Evolutionary conservation across 371 early-diverging fungal species (phyloP).

Genomic region (Mucor lusitanicus): DNA sequence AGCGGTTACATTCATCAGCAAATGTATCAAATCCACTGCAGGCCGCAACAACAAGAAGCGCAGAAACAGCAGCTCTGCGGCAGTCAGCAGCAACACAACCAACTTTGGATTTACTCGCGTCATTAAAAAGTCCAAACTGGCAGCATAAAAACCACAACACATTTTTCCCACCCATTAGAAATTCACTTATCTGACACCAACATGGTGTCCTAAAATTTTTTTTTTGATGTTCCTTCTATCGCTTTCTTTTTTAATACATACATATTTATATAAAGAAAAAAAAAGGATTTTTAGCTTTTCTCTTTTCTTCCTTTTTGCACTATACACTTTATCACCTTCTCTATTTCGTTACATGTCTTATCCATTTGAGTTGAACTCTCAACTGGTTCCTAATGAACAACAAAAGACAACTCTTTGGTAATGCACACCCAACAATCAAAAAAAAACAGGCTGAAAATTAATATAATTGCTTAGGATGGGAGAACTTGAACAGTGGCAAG

Average conservation of each 20-base stretch:
- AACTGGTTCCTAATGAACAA: constrained; percentile 12
- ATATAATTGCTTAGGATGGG: constrained; percentile 58
- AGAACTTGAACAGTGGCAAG: constrained; percentile 82
- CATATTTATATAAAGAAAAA: too few species aligned
- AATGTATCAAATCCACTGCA: not conserved
- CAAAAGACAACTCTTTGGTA: constrained; percentile 29
- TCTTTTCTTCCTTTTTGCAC: not conserved
- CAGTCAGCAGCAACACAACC: not conserved
- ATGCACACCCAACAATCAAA: not conserved
- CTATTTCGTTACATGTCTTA: constrained; percentile 10
- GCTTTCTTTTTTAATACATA: not conserved
- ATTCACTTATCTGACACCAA: not conserved
- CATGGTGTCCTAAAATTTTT: not conserved
- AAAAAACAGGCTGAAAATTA: not conserved
- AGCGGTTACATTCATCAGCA: constrained; percentile 22
- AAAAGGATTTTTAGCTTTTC: not conserved
- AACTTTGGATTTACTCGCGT: constrained; percentile 5
- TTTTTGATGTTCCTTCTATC: constrained; percentile 4
- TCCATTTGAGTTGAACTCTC: constrained; percentile 13
- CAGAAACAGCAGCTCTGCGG: not conserved
- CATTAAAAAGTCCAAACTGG: constrained; percentile 2
- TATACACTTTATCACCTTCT: not conserved
- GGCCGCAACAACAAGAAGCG: not conserved
- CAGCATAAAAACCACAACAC: not conserved
- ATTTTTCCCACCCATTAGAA: constrained; percentile 3